Percentiles rank a stretch among this genome's conserved stretches.
These are phyloP conservation scores for Sporothrix protearum DNA, from an alignment of 2,329 filamentous ascomycete genomes.

Conservation along the genomic window DNA sequence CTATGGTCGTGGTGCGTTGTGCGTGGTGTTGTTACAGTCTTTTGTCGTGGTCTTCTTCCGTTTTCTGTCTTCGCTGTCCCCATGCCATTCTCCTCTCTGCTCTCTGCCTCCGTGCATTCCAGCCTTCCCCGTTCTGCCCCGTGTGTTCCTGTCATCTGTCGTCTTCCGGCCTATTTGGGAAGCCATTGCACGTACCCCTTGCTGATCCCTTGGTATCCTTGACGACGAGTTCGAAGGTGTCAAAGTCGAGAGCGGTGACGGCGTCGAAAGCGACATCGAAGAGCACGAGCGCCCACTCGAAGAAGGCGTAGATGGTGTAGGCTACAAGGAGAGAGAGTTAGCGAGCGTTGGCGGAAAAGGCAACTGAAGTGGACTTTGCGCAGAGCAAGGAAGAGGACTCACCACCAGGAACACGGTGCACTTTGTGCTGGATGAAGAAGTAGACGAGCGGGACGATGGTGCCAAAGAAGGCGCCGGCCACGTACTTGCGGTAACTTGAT, in stretches of 20 bases:
- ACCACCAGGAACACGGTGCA: constrained; percentile 92
- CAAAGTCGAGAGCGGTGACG: constrained; percentile 88
- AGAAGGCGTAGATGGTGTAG: constrained; percentile 96
- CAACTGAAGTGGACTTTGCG: background rate
- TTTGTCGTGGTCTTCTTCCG: background rate
- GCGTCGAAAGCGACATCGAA: constrained; percentile 97
- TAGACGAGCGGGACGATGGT: constrained; percentile 88
- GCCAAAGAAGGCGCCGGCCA: constrained; percentile 82
- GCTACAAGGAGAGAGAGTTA: constrained; percentile 55
- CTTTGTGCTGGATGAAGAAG: constrained; percentile 98
- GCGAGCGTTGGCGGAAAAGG: background rate
- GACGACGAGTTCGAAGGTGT: constrained; percentile 79
- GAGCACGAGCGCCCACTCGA: constrained; percentile 93
- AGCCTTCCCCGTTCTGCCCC: background rate
- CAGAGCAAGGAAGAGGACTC: constrained; percentile 38
- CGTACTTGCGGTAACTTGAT: constrained; percentile 86
- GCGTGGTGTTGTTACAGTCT: background rate
- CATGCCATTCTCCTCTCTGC: background rate
- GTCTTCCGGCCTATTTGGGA: constrained; percentile 58
- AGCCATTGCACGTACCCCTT: constrained; percentile 99
- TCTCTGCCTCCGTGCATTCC: background rate
- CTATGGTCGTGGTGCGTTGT: background rate
- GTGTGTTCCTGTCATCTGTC: constrained; percentile 26
- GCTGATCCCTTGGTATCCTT: constrained; percentile 86
- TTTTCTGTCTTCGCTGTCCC: background rate